phyloP scores from a whole-genome alignment of 1,139 yeast species.

The Magnusiomyces tetraspermus region DNA sequence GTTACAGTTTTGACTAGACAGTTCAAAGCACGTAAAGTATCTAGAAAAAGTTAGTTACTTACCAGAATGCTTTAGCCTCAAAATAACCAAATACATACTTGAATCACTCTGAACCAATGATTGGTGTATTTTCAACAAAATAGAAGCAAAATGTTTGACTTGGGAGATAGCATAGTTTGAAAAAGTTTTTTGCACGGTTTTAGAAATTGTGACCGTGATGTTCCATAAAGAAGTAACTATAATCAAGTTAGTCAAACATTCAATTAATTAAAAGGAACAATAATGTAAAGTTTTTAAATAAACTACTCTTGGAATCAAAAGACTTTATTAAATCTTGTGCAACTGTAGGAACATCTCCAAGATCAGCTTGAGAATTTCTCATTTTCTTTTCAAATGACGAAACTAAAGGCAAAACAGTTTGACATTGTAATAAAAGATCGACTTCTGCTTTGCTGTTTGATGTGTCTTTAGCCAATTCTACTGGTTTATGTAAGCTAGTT shows the following conservation, averaged over 20 bases:
- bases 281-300: background rate
- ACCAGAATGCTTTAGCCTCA: background rate
- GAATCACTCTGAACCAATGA: slow-evolving; percentile 10
- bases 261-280: background rate
- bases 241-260: background rate
- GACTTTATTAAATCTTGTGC: slow-evolving; percentile 2
- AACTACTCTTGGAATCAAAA: slow-evolving; percentile 11
- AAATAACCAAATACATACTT: slow-evolving; percentile 7
- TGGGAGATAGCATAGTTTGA: background rate
- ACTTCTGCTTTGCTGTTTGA: background rate
- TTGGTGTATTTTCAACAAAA: slow-evolving; percentile 10
- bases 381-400: slow-evolving; percentile 13
- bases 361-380: background rate
- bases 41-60: slow-evolving; percentile 5
- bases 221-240: slow-evolving; percentile 5
- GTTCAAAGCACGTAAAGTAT: slow-evolving; percentile 11
- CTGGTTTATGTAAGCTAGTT: background rate
- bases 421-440: slow-evolving; percentile 10
- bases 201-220: slow-evolving; percentile 3
- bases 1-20: slow-evolving; percentile 13
- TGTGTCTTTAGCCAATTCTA: background rate
- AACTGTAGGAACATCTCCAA: background rate
- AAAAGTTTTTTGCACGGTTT: background rate
- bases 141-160: slow-evolving; percentile 11
- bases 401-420: slow-evolving; percentile 13